Evolutionary conservation across 768 basidiomycete species (phyloP), one percentile per base, ranked within the genome.

Genomic region (Amanita polypyramis): DNA sequence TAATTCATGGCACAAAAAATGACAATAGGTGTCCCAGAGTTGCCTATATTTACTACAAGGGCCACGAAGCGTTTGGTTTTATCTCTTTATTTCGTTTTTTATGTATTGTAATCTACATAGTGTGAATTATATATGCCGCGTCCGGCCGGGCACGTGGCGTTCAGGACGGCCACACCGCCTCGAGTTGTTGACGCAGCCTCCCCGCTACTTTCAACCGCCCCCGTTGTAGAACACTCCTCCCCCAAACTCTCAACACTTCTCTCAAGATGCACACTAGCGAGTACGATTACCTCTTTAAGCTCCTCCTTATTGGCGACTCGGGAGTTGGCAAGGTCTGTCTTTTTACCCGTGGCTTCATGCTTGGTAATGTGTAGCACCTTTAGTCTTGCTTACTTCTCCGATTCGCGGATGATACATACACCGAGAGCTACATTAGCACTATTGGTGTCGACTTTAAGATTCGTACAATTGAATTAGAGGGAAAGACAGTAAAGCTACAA

Each of bases 381-480:
- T 50, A 97, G 85, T 97, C 94, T 41, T 92, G 89, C 70, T 72
- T 92, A 56, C 81, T 92, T 54, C 76, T 92, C 55, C 90, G 90
- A 63, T 92, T 92, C 59, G 87, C 88, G 52, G 95, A 98, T 68
- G 95, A 97, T 66, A 88, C 92, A 43, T 97, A 94, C 74, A 96
- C 95, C 45, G 92, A 95, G 65, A 91, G 87, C 57, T 97, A 95
- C 68, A 94, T 98, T 63, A 88, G 85, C 51, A 97, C 95, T 33
- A 98, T 97, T 66, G 96, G 96, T 55, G 92, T 97, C 50, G 93
- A 96, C 73, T 96, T 96, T 73, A 95, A 94, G 84, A 97, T 98
- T 70, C 80, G 95, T 52, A 98, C 95, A 30, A 97, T 98, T 68
- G 95, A 98, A 65, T 76, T 98, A 47, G 95, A 98, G 61, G 95